Base-by-base conservation (phyloP, 1,284 basidiomycete species). In the Tylopilus sp. region DNA sequence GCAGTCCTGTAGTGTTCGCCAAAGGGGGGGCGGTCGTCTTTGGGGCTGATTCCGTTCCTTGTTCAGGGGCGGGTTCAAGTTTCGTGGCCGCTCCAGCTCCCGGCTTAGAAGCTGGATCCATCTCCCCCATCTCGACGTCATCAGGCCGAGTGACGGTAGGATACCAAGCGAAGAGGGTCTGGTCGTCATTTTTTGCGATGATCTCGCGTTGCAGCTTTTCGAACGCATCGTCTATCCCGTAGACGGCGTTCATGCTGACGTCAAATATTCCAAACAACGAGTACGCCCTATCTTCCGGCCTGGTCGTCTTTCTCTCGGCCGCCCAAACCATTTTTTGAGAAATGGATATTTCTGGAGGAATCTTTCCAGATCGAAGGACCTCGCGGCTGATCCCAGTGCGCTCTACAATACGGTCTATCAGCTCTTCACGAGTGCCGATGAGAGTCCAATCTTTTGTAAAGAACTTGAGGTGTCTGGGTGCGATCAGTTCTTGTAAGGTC, bases 251-350 rank as follows among this genome's bases (percentile, higher is more conserved):
- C 52, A 68, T 51, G 29, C 13, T 34, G 29, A 66, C 37, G 4
- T 13, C 34, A 5, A 64, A 52, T 39, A 67, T 43, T 4, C 65
- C 62, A 50, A 64, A 37, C 21, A 64, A 41, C 11, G 62, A 66
- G 31, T 67, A 67, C 9, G 65, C 53, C 35, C 12, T 55, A 35
- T 64, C 65, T 26, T 67, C 62, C 35, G 42, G 31, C 39, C 3
- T 45, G 4, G 48, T 52, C 4, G 60, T 65, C 16, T 53, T 28
- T 43, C 65, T 52, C 13, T 43, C 23, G 2, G 45, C 19, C 8
- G 65, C 53, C 65, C 64, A 67, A 18, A 49, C 52, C 64, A 64
- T 61, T 26, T 34, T 56, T 31, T 61, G 55, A 34, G 64, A 59
- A 26, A 65, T 63, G 11, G 54, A 44, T 6, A 54, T 34, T 2